A percentile compares a stretch with the other conserved stretches of the same genome.
Conservation (phyloP, 163 green algal genomes). For the Chlorella variabilis region DNA sequence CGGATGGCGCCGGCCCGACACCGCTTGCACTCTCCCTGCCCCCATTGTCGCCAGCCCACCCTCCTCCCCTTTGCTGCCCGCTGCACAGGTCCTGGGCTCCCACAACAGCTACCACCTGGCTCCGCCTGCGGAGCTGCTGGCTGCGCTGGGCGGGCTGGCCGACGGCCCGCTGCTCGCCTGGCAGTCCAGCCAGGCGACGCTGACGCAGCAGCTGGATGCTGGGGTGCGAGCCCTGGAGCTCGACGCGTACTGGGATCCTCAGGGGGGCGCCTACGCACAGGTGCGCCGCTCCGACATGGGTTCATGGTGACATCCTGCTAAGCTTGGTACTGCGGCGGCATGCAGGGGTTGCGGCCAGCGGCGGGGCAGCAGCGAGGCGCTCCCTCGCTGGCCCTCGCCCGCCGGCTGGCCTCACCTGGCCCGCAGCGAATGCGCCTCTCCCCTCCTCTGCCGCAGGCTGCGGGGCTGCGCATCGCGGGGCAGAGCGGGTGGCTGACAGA, state of each 20-base stretch:
- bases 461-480: constrained; percentile 25
- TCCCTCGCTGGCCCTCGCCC: no score
- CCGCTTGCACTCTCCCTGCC: background rate
- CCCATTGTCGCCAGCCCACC: background rate
- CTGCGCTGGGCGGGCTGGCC: background rate
- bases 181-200: constrained; percentile 37
- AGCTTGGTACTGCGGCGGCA: no score
- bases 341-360: no score
- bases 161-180: constrained; percentile 18
- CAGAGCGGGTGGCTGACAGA: constrained; percentile 19
- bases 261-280: constrained; percentile 34
- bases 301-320: no score
- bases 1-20: background rate
- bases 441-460: background rate
- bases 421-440: no score
- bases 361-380: no score
- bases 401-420: no score
- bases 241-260: constrained; percentile 33
- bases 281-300: background rate
- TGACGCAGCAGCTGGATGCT: constrained; percentile 20
- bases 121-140: constrained; percentile 3
- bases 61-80: no score
- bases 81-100: constrained; percentile 33
- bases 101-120: constrained; percentile 50
- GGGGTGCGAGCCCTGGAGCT: constrained; percentile 40